Conservation (phyloP, 1,284 basidiomycete genomes). For the Entoloma clypeatum region DNA sequence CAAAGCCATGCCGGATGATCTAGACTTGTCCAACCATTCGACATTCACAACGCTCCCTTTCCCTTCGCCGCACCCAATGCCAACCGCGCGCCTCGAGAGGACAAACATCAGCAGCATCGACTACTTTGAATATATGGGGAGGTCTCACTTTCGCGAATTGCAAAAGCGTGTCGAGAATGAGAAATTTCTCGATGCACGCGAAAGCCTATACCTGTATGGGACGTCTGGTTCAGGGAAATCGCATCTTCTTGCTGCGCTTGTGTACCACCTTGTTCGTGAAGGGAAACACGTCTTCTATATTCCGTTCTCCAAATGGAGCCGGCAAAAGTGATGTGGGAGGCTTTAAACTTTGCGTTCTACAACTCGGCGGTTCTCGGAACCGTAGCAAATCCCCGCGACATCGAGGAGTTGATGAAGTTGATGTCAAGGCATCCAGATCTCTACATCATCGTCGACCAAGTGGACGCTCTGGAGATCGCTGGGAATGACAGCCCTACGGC, state of each 20-base stretch:
- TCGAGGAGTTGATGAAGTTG: constrained; percentile 4
- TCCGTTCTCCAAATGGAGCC: neutral
- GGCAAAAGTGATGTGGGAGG: neutral
- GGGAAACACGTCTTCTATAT: no score
- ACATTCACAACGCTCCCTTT: no score
- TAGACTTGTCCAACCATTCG: no score
- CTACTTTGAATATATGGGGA: constrained; percentile 11
- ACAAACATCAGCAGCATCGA: constrained; percentile 2
- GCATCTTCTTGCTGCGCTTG: no score
- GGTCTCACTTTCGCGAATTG: constrained; percentile 9
- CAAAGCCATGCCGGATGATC: no score
- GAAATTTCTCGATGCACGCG: constrained; percentile 5
- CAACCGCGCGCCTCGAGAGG: constrained; percentile 5
- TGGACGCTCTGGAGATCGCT: no score
- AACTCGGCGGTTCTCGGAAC: no score
- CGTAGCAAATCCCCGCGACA: constrained; percentile 3
- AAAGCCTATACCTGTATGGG: no score
- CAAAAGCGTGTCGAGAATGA: neutral
- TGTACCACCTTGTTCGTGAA: no score
- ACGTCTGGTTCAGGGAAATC: no score
- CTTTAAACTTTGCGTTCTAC: constrained; percentile 4
- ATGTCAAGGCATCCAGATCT: neutral
- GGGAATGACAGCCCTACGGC: neutral
- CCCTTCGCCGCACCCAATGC: constrained; percentile 11
- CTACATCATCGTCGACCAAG: no score